phyloP scores from a whole-genome alignment of 345 rosid species.

The Lumnitzera racemosa region DNA sequence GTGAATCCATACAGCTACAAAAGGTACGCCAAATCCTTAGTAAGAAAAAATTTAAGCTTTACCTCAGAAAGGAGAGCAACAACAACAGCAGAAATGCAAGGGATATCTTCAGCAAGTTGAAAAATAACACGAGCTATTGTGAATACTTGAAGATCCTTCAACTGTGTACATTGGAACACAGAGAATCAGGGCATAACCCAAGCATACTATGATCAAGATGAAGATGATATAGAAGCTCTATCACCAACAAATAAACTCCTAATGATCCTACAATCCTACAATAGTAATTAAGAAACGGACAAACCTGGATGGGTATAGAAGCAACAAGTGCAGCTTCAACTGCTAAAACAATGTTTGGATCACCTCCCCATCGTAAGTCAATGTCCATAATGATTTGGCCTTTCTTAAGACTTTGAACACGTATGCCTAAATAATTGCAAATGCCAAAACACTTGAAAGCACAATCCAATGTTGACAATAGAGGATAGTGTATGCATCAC shows the following conservation, averaged over 20 bases:
- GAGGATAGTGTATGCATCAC: no score
- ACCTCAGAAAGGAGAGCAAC: conserved; percentile 97
- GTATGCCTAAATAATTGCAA: conserved; percentile 62
- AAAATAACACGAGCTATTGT: conserved; percentile 90
- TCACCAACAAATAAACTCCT: background rate
- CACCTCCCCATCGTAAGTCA: conserved; percentile 99
- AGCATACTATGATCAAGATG: conserved; percentile 1
- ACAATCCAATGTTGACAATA: background rate
- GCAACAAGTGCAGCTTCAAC: conserved; percentile 94
- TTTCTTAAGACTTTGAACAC: conserved; percentile 74
- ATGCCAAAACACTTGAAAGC: conserved; percentile 2
- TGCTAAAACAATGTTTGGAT: conserved; percentile 90
- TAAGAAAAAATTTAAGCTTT: background rate
- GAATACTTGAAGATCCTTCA: conserved; percentile 97
- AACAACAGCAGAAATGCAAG: conserved; percentile 96
- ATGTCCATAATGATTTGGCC: conserved; percentile 97
- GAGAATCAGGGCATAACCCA: background rate
- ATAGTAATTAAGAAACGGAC: conserved; percentile 5
- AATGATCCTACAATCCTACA: background rate
- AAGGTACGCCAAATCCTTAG: background rate
- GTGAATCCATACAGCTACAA: background rate
- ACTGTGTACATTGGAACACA: conserved; percentile 26
- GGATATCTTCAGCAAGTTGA: conserved; percentile 97
- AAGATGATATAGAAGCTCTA: background rate
- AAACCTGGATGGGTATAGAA: conserved; percentile 97